Conservation (phyloP, 805 yeast genomes). For the Isabelozyma pseudorhagii region DNA sequence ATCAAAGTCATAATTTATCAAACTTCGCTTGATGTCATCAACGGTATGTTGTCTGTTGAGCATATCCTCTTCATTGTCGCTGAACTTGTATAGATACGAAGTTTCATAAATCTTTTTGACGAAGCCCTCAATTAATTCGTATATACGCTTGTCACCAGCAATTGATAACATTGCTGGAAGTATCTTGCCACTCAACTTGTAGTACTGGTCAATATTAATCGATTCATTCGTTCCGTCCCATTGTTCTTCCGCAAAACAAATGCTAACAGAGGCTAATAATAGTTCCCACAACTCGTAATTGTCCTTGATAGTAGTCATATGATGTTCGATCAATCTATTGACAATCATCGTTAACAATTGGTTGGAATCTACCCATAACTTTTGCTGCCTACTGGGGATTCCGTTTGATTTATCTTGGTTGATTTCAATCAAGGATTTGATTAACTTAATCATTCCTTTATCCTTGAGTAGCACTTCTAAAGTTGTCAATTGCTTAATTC, state of each 20-base stretch:
- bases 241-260: conserved; percentile 33
- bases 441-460: conserved; percentile 42
- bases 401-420: conserved; percentile 43
- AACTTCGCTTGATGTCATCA: conserved; percentile 30
- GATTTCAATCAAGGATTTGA: conserved; percentile 52
- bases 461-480: conserved; percentile 40
- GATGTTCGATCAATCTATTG: conserved; percentile 19
- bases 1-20: conserved; percentile 43
- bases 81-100: conserved; percentile 59
- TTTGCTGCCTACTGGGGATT: conserved; percentile 16
- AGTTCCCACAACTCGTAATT: conserved; percentile 36
- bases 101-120: conserved; percentile 51
- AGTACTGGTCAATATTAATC: conserved; percentile 46
- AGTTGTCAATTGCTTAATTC: conserved; percentile 28
- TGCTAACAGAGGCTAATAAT: conserved; percentile 37
- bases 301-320: conserved; percentile 6
- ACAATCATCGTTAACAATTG: conserved; percentile 36
- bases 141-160: conserved; percentile 12
- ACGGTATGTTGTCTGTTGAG: conserved; percentile 20
- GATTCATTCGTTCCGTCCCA: conserved; percentile 32
- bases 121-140: conserved; percentile 36
- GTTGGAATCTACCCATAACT: conserved; percentile 57
- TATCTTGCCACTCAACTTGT: conserved; percentile 36
- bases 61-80: conserved; percentile 44
- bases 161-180: conserved; percentile 33